Evolutionary conservation across 2,329 filamentous ascomycete genomes (phyloP), one percentile per base, ranked within the genome.

Genomic region (Periconia macrospinosa): DNA sequence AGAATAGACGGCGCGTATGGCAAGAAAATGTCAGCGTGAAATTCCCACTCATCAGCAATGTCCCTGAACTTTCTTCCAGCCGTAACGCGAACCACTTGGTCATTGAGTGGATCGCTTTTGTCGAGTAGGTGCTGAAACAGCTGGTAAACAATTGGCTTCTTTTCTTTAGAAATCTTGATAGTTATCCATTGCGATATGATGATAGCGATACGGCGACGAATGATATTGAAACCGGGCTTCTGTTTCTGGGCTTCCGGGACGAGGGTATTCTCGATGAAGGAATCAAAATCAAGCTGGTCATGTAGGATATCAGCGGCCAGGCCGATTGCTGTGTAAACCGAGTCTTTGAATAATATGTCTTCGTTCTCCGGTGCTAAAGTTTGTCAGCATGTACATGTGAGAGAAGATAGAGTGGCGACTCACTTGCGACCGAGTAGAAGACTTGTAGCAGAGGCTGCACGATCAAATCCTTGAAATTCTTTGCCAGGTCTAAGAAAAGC

Each of bases 271-370:
- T 84, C 80, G 41, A 99, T 76, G 66, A 97, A 89, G 1, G 81
- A 72, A 67, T 95, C 89, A 75, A 97, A 97, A 72, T 97, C 89
- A 58, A 97, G 85, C 11, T 85, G 80, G 45, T 87, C 79, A 54
- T 87, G 82, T 15, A 97, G 78, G 40, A 92, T 86, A 1, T 90
- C 82, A 1, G 92, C 90, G 0, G 94, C 86, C 47, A 97, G 81
- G 2, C 93, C 92, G 76, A 99, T 88, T 11, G 93, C 92, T 6
- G 91, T 95, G 69, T 99, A 99, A 1, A 97, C 86, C 0, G 93
- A 93, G 70, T 99, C 94, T 70, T 97, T 97, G 55, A 90, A 86
- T 15, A 94, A 81, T 13, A 97, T 83, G 58, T 94, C 86, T 41
- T 81, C 80, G 56, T 86, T 86, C 11, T 84, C 77, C 5, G 79